Evolutionary conservation across 441 rosid genomes (phyloP).

Genomic region (Populus hybrid): DNA sequence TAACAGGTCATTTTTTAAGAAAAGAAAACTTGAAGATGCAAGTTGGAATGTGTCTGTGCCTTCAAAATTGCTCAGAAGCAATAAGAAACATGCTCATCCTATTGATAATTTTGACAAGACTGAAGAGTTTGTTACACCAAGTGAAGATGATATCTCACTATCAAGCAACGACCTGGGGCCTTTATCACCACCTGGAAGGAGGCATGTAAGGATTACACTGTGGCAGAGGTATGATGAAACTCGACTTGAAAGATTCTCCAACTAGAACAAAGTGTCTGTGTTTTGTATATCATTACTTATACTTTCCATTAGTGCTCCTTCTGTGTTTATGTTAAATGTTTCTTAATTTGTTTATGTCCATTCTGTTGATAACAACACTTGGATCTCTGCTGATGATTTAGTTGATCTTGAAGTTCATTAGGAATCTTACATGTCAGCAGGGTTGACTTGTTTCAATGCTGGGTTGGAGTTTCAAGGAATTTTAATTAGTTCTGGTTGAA

Average conservation of each 20-base stretch:
- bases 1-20: slow-evolving; percentile 27
- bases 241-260: background rate
- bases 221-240: slow-evolving; percentile 41
- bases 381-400: background rate
- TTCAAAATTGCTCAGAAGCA: slow-evolving; percentile 39
- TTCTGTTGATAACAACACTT: background rate
- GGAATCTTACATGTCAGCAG: background rate
- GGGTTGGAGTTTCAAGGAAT: background rate
- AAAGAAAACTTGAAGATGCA: slow-evolving; percentile 49
- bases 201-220: slow-evolving; percentile 58
- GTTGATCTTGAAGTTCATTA: background rate
- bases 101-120: slow-evolving; percentile 27
- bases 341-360: background rate
- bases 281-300: background rate
- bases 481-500: background rate
- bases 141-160: slow-evolving; percentile 49
- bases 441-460: background rate
- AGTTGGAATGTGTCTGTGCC: slow-evolving; percentile 31
- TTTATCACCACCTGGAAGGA: slow-evolving; percentile 91
- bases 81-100: slow-evolving; percentile 18
- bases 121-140: slow-evolving; percentile 19
- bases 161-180: slow-evolving; percentile 40
- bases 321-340: background rate
- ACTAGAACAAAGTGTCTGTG: background rate
- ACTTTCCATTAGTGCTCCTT: background rate